Percentiles rank a stretch among this genome's conserved stretches.
Conservation (phyloP, 2,329 filamentous ascomycete genomes). For the Pyricularia sp. region DNA sequence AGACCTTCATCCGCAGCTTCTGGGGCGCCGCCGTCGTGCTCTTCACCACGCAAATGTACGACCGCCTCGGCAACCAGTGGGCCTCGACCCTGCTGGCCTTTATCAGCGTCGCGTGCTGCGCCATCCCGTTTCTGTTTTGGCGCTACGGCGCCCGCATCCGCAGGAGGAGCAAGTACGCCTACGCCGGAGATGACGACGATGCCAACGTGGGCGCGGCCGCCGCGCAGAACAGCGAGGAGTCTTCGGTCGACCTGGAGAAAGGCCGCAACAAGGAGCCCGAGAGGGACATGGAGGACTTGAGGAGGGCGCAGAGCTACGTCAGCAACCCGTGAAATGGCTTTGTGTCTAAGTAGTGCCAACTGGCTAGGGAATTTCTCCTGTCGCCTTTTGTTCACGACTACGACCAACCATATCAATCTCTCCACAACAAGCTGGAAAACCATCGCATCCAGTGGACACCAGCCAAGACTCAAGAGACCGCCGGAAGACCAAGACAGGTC, state of each 20-base stretch:
- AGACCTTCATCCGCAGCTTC: constrained; percentile 66
- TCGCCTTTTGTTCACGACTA: neutral
- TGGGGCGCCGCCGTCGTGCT: constrained; percentile 69
- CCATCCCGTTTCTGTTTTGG: constrained; percentile 75
- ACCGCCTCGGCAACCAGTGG: constrained; percentile 61
- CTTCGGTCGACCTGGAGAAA: constrained; percentile 24
- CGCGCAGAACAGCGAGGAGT: constrained; percentile 4
- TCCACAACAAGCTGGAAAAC: neutral
- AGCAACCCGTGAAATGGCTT: constrained; percentile 25
- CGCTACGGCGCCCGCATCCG: constrained; percentile 61
- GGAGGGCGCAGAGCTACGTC: constrained; percentile 31
- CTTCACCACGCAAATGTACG: constrained; percentile 74
- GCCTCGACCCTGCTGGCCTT: constrained; percentile 61
- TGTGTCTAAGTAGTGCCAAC: neutral
- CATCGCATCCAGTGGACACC: neutral
- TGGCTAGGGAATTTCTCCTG: neutral
- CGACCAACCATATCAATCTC: neutral
- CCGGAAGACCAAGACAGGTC: neutral
- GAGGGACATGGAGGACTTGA: constrained; percentile 24
- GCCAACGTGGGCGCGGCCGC: constrained; percentile 4
- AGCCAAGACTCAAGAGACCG: neutral
- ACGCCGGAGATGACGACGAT: constrained; percentile 41
- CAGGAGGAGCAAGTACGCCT: constrained; percentile 58
- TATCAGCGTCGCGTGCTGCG: constrained; percentile 63
- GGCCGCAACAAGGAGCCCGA: constrained; percentile 13